phyloP scores from a whole-genome alignment of 805 yeast genomes.

The Lipomyces orientalis region DNA sequence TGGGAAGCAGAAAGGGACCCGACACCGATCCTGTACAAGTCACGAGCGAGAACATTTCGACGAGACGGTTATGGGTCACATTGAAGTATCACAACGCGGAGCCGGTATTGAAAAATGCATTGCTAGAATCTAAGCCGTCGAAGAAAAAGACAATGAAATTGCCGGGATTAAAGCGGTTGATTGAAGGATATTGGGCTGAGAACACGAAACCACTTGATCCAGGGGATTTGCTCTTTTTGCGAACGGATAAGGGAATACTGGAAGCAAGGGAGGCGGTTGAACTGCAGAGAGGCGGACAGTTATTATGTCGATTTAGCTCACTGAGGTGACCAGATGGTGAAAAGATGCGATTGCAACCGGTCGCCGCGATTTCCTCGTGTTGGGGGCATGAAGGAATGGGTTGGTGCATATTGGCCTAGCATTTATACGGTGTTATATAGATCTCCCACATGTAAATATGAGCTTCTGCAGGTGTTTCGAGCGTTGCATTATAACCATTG shows the following conservation, averaged over 20 bases:
- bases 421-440: not conserved
- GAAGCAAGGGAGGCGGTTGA: constrained; percentile 88
- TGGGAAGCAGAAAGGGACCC: constrained; percentile 86
- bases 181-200: constrained; percentile 77
- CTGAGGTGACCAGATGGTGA: not conserved
- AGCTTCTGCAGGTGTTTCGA: not conserved
- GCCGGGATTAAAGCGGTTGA: constrained; percentile 71
- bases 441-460: not conserved
- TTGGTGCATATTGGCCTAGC: not conserved
- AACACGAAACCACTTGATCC: constrained; percentile 81
- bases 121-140: constrained; percentile 83
- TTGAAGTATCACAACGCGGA: constrained; percentile 81
- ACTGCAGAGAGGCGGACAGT: constrained; percentile 72
- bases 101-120: constrained; percentile 75
- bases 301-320: constrained; percentile 57
- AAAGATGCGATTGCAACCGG: not conserved
- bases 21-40: constrained; percentile 54
- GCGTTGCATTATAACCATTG: not conserved
- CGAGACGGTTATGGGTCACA: constrained; percentile 90
- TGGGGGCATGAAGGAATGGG: not conserved
- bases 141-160: constrained; percentile 68
- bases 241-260: constrained; percentile 57
- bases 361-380: not conserved
- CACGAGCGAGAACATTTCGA: constrained; percentile 79
- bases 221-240: constrained; percentile 83